Evolutionary conservation across 2,329 filamentous ascomycete species (phyloP), one percentile per base, ranked within the genome.

Genomic region (Aspergillus fructus): DNA sequence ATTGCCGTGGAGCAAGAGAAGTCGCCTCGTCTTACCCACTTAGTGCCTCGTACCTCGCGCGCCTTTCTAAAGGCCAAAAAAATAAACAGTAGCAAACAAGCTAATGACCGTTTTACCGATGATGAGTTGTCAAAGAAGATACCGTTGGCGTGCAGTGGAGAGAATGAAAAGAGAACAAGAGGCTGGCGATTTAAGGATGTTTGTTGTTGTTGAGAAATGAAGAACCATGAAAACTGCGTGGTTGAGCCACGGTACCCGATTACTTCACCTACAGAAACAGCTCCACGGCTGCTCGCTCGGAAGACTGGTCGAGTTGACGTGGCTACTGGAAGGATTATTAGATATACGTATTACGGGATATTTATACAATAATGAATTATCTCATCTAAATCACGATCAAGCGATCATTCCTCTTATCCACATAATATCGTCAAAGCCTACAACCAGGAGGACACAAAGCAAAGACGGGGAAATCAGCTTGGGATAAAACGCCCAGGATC

Each of bases 341-440:
- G 34, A 37, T 13, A 37, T 37, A 37, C 15, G 4, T 13, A 37
- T 37, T 15, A n/a, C 15, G 15, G 12, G 4, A 30, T 51, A 30
- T 17, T 19, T 27, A 43, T 48, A 33, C 24, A 27, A 17, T 21
- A 43, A 24, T 37, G 30, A 42, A 9, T 15, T 37, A 43, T 52
- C 21, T 49, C 42, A 45, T 57, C 27, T 49, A 53, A 13, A 40
- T 54, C 50, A 42, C 43, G 54, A 53, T 34, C 8, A 47, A 59
- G 12, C 54, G 49, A 60, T 66, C 66, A 58, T 69, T 59, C 63
- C 67, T 67, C 68, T 65, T 62, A 63, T 69, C 63, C 34, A 59
- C 65, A 59, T 69, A 60, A 55, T 62, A 61, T 62, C 65, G 62
- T 70, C 60, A 63, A 43, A 43, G 33, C 50, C 42, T 52, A 55